Evolutionary conservation across 805 yeast species (phyloP), one percentile per base, ranked within the genome.

Genomic region (Candida adriatica): DNA sequence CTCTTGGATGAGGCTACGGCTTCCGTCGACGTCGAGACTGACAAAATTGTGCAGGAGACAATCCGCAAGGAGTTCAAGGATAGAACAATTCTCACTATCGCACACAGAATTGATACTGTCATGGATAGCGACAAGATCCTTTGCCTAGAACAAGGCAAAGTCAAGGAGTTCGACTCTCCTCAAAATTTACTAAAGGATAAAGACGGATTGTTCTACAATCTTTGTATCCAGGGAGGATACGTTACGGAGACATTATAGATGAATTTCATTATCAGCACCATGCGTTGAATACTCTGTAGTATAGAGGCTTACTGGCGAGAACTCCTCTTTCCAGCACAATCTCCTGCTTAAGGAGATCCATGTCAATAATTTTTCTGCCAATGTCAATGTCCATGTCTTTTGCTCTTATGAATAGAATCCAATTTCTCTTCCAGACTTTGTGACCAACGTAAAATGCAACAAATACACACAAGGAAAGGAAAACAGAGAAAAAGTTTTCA

Each of bases 1-100:
- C 76, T 83, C 7, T 59, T 83, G 48, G 94, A 83, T 56, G 94
- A 83, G 58, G 94, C 94, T 9, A 83, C 94, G 3, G 92, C 94
- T 4, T 87, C 90, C 6, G 92, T 83, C 30, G 94, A 83, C 58
- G 88, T 82, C 21, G 86, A 81, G 51, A 83, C 94, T 3, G 94
- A 83, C 56, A 61, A 73, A 39, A 70, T 82, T 34, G 67, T 83
- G 31, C 94, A 83, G 60, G 74, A 79, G 39, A 83, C 94, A 2
- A 83, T 83, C 30, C 68, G 92, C 56, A 59, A 66, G 1, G 86
- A 81, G 25, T 83, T 83, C 51, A 72, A 73, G 41, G 79, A 80
- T 33, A 69, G 87, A 55, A 83, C 94, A 0, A 83, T 83, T 45
- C 61, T 83, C 44, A 83, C 94, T 1, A 83, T 83, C 60, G 94